Percentiles rank a stretch among this genome's conserved stretches.
These are phyloP conservation scores for Vitis rupestris DNA, from an alignment of 164 flowering plant genomes.

Conservation along the genomic window DNA sequence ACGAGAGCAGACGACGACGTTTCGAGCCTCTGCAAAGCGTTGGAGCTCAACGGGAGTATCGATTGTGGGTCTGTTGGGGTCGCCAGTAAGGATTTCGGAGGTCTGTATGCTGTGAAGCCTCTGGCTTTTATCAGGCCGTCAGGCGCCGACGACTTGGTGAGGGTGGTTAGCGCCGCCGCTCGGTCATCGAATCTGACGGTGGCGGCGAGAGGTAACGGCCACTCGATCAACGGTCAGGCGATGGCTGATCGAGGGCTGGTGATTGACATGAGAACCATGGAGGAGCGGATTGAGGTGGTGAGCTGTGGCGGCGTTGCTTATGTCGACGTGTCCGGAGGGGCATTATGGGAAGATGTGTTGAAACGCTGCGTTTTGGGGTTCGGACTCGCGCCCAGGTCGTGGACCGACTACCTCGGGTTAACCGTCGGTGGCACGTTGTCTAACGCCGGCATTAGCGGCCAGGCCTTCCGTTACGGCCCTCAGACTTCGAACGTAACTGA, in stretches of 20 bases:
- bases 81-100: constrained; percentile 73
- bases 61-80: constrained; percentile 24
- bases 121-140: constrained; percentile 57
- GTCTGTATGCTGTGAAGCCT: constrained; percentile 39
- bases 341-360: constrained; percentile 78
- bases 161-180: constrained; percentile 39
- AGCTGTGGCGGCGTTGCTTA: constrained; percentile 11
- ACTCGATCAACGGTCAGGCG: constrained; percentile 93
- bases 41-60: constrained; percentile 42
- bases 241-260: constrained; percentile 73
- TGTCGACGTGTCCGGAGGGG: constrained; percentile 79
- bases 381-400: constrained; percentile 77
- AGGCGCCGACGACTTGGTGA: constrained; percentile 44
- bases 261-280: constrained; percentile 63
- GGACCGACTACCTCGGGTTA: constrained; percentile 84
- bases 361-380: constrained; percentile 38
- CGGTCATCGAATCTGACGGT: constrained; percentile 54
- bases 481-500: constrained; percentile 77
- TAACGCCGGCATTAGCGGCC: constrained; percentile 92
- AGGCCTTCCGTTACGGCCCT: constrained; percentile 80
- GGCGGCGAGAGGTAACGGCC: constrained; percentile 90
- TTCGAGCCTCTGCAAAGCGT: constrained; percentile 19
- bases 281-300: constrained; percentile 14
- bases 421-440: constrained; percentile 93
- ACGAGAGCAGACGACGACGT: constrained; percentile 28